These are phyloP conservation scores for Nidularia sp. DNA, from an alignment of 768 basidiomycete species.

Conservation along the genomic window DNA sequence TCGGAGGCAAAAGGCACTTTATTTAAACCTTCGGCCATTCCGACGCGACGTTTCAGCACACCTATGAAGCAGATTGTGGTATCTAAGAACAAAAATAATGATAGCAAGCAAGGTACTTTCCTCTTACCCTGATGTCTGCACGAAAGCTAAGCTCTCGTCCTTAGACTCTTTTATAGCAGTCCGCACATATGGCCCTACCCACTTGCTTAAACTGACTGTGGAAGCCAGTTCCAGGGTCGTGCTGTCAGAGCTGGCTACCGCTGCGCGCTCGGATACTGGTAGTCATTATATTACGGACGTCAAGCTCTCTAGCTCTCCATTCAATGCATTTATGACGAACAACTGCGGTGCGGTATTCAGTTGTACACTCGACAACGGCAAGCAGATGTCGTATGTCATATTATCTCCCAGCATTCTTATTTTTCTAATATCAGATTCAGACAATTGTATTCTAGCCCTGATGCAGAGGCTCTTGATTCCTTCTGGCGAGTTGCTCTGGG, in stretches of 20 bases:
- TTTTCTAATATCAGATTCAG: too few relatives aligned
- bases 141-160: background rate
- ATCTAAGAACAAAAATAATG: conserved; percentile 11
- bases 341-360: conserved; percentile 48
- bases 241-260: conserved; percentile 23
- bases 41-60: conserved; percentile 46
- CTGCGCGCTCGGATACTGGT: conserved; percentile 36
- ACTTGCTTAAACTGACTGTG: conserved; percentile 28
- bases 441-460: too few relatives aligned
- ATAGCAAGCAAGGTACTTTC: background rate
- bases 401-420: too few relatives aligned
- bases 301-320: conserved; percentile 25
- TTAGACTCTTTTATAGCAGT: conserved; percentile 31
- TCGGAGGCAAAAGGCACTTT: conserved; percentile 16
- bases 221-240: too few relatives aligned
- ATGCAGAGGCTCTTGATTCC: conserved; percentile 13
- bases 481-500: conserved; percentile 54
- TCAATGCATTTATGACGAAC: conserved; percentile 42
- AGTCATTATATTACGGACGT: conserved; percentile 44
- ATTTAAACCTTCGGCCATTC: conserved; percentile 34
- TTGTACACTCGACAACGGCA: conserved; percentile 30
- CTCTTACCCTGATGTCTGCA: background rate
- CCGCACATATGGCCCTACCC: conserved; percentile 43
- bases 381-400: conserved; percentile 36
- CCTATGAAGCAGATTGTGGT: conserved; percentile 63